Evolutionary conservation across 73 alveolate genomes (phyloP).

Genomic region (Paramecium biaurelia): DNA sequence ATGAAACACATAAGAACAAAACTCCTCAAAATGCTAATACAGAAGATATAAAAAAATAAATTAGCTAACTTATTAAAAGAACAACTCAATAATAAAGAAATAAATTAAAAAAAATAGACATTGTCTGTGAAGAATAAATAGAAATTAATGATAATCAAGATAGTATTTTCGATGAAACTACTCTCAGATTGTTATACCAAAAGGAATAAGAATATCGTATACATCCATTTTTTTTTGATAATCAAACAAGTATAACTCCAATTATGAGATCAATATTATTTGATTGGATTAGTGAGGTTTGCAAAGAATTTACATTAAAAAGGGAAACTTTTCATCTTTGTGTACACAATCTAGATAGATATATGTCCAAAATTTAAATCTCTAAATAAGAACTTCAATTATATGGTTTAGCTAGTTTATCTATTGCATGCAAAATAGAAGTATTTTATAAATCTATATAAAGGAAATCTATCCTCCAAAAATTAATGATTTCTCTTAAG

Average conservation of each 20-base stretch:
- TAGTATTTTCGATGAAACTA: not conserved
- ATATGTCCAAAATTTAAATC: constrained; percentile 69
- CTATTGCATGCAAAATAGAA: constrained; percentile 91
- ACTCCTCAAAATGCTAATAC: not conserved
- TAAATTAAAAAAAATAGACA: not conserved
- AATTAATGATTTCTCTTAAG: constrained; percentile 70
- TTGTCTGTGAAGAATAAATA: constrained; percentile 29
- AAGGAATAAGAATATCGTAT: constrained; percentile 11
- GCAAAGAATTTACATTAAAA: constrained; percentile 84
- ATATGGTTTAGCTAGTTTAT: constrained; percentile 84
- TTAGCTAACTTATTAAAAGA: not conserved
- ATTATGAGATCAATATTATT: constrained; percentile 85
- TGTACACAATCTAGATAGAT: constrained; percentile 79
- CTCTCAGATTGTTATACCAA: not conserved
- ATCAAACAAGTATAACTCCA: constrained; percentile 66
- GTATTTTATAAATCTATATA: not conserved
- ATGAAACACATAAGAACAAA: not conserved
- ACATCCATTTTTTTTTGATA: not conserved
- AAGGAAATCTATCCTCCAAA: constrained; percentile 80
- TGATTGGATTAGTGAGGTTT: constrained; percentile 98
- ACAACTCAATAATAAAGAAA: not conserved
- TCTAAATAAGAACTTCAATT: constrained; percentile 78
- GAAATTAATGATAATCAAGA: not conserved
- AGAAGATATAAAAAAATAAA: constrained; percentile 13
- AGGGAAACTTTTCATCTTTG: constrained; percentile 89